phyloP scores from a whole-genome alignment of 345 rosid species.

The Salix koriyanagi region DNA sequence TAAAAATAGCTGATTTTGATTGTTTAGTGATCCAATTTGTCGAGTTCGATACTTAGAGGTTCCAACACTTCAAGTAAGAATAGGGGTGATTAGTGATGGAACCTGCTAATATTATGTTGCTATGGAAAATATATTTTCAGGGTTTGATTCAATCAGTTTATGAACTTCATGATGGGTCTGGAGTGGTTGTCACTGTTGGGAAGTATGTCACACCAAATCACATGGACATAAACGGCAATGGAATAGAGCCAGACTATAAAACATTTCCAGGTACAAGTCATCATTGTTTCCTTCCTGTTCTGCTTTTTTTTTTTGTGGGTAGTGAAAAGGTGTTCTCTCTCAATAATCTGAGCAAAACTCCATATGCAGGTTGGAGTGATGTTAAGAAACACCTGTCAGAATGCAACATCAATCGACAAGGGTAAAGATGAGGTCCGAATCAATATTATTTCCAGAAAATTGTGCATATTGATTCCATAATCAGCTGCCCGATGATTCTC shows the following conservation, averaged over 20 bases:
- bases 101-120: slow-evolving; percentile 10
- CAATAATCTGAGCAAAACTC: slow-evolving; percentile 3
- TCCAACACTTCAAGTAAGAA: neutral
- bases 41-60: neutral
- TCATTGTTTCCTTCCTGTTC: neutral
- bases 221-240: slow-evolving; percentile 87
- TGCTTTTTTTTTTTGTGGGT: neutral
- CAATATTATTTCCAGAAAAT: neutral
- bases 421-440: slow-evolving; percentile 28
- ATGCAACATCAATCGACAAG: slow-evolving; percentile 50
- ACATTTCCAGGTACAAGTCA: slow-evolving; percentile 56
- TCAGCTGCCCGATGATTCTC: neutral
- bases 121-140: slow-evolving; percentile 29
- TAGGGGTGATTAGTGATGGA: neutral
- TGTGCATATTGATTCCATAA: neutral
- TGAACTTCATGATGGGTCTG: slow-evolving; percentile 90
- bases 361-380: slow-evolving; percentile 67
- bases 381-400: slow-evolving; percentile 49
- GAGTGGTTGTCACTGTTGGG: slow-evolving; percentile 78
- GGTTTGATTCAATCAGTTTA: slow-evolving; percentile 88
- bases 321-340: neutral
- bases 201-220: slow-evolving; percentile 88
- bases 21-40: neutral
- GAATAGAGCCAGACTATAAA: slow-evolving; percentile 74
- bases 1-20: neutral